These are phyloP conservation scores for Citrus sinensis DNA, from an alignment of 345 rosid genomes.

Conservation along the genomic window DVS_A1.0 CM039163.1:43030001-43030500, in stretches of 20 bases:
- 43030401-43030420: conserved; percentile 1
- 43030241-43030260: conserved; percentile 87
- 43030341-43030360: conserved; percentile 73
- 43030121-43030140: conserved; percentile 2
- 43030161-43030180: neutral
- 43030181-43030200: neutral
- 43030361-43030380: conserved; percentile 68
- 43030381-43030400: conserved; percentile 11
- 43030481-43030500: conserved; percentile 71
- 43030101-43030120: conserved; percentile 77
- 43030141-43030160: neutral
- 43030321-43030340: conserved; percentile 81
- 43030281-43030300: conserved; percentile 76
- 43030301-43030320: conserved; percentile 77
- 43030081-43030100: conserved; percentile 74
- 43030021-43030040: conserved; percentile 94
- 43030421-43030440: conserved; percentile 14
- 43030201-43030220: conserved; percentile 4
- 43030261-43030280: conserved; percentile 83
- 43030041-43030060: conserved; percentile 87
- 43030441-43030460: conserved; percentile 14
- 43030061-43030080: conserved; percentile 57
- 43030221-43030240: conserved; percentile 78
- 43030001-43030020: conserved; percentile 62
- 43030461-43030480: conserved; percentile 79